Evolutionary conservation across 2,329 filamentous ascomycete species (phyloP).

Genomic region (Aspergillus brunneoviolaceus): DNA sequence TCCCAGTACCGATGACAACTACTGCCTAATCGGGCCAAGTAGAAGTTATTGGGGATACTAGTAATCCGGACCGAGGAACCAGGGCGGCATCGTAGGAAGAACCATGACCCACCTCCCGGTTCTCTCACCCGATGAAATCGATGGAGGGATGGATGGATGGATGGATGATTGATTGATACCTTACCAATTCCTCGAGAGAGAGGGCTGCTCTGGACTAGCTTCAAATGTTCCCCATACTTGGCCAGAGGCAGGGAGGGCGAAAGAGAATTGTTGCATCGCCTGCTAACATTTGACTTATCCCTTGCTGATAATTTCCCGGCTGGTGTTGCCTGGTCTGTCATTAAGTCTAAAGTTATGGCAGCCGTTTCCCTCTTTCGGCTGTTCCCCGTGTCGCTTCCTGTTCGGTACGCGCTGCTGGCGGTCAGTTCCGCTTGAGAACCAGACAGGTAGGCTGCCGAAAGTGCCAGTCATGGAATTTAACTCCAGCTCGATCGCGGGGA

Average conservation of each 20-base stretch:
- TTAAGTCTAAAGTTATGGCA: neutral
- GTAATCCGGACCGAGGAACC: neutral
- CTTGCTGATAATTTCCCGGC: slow-evolving; percentile 8
- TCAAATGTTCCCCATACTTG: neutral
- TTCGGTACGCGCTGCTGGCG: neutral
- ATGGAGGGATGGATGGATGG: neutral
- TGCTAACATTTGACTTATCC: neutral
- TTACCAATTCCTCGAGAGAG: neutral
- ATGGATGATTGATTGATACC: neutral
- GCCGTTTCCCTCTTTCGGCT: neutral
- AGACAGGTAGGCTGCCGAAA: neutral
- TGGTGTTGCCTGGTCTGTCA: neutral
- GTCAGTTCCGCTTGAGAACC: neutral
- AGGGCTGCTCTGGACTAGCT: slow-evolving; percentile 2
- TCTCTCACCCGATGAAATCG: neutral
- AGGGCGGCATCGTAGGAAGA: neutral
- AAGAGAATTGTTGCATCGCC: slow-evolving; percentile 3
- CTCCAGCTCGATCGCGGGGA: neutral
- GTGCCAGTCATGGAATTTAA: neutral
- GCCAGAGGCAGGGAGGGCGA: neutral
- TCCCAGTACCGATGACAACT: neutral
- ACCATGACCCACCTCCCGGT: neutral
- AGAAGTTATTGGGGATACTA: neutral
- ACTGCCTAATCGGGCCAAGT: slow-evolving; percentile 4
- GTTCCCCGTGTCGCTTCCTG: neutral